phyloP scores from a whole-genome alignment of 140 eudicot species.

The Anethum foeniculum region DNA sequence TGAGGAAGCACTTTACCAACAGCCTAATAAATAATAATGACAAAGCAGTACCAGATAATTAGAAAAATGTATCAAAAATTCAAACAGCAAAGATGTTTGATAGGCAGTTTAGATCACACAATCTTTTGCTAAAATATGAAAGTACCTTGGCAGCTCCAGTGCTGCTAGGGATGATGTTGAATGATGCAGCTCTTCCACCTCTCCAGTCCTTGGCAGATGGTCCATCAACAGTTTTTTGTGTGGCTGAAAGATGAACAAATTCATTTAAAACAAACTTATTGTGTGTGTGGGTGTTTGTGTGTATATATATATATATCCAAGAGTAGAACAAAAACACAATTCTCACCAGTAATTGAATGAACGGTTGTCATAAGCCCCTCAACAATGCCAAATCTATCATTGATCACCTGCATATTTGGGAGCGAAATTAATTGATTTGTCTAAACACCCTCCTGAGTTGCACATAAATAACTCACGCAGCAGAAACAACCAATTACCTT shows the following conservation, averaged over 20 bases:
- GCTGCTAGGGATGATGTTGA: slow-evolving; percentile 71
- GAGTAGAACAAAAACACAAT: not conserved
- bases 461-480: not conserved
- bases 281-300: no score
- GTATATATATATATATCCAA: not conserved
- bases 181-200: slow-evolving; percentile 74
- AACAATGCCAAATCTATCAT: slow-evolving; percentile 59
- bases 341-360: slow-evolving; percentile 54
- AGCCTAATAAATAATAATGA: slow-evolving; percentile 29
- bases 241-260: slow-evolving; percentile 31
- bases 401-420: slow-evolving; percentile 36
- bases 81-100: not conserved
- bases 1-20: slow-evolving; percentile 75
- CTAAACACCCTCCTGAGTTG: not conserved
- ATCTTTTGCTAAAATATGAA: not conserved
- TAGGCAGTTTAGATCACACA: not conserved
- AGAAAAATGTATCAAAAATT: not conserved
- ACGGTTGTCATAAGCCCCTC: slow-evolving; percentile 80
- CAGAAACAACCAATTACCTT: slow-evolving; percentile 26
- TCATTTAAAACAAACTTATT: not conserved
- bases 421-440: not conserved
- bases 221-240: slow-evolving; percentile 67
- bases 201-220: slow-evolving; percentile 72
- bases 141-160: slow-evolving; percentile 75
- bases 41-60: not conserved